These are phyloP conservation scores for Truncatella angustata DNA, from an alignment of 2,329 filamentous ascomycete genomes.

Conservation along the genomic window DNA sequence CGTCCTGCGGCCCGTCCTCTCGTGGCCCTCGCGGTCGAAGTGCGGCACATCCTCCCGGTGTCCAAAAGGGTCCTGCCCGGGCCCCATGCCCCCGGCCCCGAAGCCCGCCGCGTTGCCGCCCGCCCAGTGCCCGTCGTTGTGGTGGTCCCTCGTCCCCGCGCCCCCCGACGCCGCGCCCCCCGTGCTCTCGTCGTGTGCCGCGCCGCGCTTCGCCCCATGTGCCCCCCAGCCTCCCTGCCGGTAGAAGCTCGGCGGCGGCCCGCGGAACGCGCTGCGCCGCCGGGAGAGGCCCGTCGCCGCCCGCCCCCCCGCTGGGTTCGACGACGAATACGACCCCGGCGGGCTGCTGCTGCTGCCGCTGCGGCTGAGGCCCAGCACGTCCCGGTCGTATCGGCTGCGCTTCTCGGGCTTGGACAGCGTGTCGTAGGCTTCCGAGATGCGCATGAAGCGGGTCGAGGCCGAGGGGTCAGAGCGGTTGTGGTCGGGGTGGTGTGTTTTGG, in stretches of 20 bases:
- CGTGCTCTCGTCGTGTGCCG: conserved; percentile 45
- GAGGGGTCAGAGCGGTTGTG: conserved; percentile 74
- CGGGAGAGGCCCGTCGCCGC: conserved; percentile 79
- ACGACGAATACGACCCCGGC: conserved; percentile 29
- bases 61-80: conserved; percentile 50
- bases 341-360: conserved; percentile 29
- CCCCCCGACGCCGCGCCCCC: conserved; percentile 14
- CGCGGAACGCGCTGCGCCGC: conserved; percentile 72
- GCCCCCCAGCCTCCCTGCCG: conserved; percentile 74
- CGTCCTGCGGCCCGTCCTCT: conserved; percentile 67
- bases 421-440: conserved; percentile 81
- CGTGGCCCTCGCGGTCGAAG: conserved; percentile 74
- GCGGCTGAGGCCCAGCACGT: conserved; percentile 47
- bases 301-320: conserved; percentile 68
- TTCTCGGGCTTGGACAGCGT: conserved; percentile 71
- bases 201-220: conserved; percentile 57
- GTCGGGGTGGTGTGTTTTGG: conserved; percentile 91
- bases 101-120: background rate
- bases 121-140: conserved; percentile 11
- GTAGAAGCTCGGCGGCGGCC: conserved; percentile 89
- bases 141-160: conserved; percentile 14
- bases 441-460: conserved; percentile 74
- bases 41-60: conserved; percentile 62
- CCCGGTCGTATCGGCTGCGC: conserved; percentile 78
- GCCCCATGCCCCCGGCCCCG: conserved; percentile 54